Base-by-base conservation (phyloP, 768 basidiomycete species). In the Leccinum boreale region DNA sequence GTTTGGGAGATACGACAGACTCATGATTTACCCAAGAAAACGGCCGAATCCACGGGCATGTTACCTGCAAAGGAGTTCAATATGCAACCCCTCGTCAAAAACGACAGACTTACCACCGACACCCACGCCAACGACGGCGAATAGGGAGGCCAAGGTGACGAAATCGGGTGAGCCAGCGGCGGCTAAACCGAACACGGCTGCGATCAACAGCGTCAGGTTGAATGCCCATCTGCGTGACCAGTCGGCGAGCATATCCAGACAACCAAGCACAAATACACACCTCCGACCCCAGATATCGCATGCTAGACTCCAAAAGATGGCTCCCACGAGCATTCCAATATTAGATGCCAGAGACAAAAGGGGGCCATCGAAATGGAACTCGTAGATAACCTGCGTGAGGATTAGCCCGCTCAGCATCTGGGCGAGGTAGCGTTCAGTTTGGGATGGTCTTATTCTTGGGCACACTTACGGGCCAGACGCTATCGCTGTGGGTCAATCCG, bases 201-300 rank as follows among this genome's bases (percentile, higher is more conserved):
- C 76, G 26, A 85, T 73, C 48, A 85, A 73, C 7, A 86, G 72
- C 0, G 84, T 85, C 53, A 79, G 58, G 58, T 84, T 85, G 71
- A 81, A 83, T 1, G 79, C 73, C 79, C 76, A 79, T 48, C 79
- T 79, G 51, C 85, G 36, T 10, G 23, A 31, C 19, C 2, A 29
- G 19, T 26, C 0, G 3, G 29, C 35, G 31, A 4, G 24, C 3
- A 54, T 19, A 10, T 47, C 4, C 3, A 9, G 10, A 35, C n/a
- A 23, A 57, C 14, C 14, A 8, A 24, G 15, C 87, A 28, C 2
- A 28, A 28, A 28, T 9, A 47, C 75, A 17, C 52, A 79, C 74
- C 72, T 73, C 63, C 81, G 70, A 5, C 81, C 81, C 80, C 81
- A 81, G 28, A 82, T 72, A 55, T 82, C 81, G 51, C 78, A 80